phyloP scores from a whole-genome alignment of 208 protist species.

The Leishmania amazonensis region DNA sequence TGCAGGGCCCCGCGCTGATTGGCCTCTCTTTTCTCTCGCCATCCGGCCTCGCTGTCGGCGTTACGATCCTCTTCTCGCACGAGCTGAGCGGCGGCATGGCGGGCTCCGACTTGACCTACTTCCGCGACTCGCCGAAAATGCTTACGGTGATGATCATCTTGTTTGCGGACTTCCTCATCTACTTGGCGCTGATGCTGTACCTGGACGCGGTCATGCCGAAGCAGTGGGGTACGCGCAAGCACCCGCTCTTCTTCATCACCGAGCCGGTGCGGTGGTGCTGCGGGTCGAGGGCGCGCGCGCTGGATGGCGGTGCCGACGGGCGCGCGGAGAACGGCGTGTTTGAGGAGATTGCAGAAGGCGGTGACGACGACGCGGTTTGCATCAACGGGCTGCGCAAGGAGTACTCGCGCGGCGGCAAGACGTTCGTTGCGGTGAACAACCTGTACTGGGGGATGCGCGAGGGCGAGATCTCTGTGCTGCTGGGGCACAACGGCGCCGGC shows the following conservation, averaged over 20 bases:
- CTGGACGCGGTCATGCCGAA: constrained; percentile 69
- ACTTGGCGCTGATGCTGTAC: constrained; percentile 74
- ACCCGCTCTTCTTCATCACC: constrained; percentile 73
- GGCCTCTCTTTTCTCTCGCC: constrained; percentile 58
- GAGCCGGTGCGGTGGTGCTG: constrained; percentile 35
- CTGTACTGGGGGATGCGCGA: constrained; percentile 70
- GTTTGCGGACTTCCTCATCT: constrained; percentile 54
- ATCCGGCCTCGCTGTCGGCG: constrained; percentile 50
- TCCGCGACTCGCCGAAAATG: constrained; percentile 43
- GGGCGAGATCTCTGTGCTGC: constrained; percentile 73
- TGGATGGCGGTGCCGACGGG: constrained; percentile 29
- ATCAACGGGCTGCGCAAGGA: constrained; percentile 24
- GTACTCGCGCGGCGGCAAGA: constrained; percentile 41
- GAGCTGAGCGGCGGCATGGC: constrained; percentile 40
- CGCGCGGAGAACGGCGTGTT: constrained; percentile 40
- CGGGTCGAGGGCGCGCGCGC: neutral
- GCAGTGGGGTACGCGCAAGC: constrained; percentile 57
- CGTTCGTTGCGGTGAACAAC: constrained; percentile 74
- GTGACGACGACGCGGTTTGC: no score
- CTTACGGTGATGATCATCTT: constrained; percentile 33
- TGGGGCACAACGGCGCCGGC: constrained; percentile 86
- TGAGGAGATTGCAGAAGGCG: constrained; percentile 6
- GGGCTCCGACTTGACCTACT: constrained; percentile 40
- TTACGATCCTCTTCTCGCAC: constrained; percentile 53
- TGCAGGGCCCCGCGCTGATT: constrained; percentile 20